phyloP scores from a whole-genome alignment of 805 yeast species.

The Metschnikowia henanensis region DNA sequence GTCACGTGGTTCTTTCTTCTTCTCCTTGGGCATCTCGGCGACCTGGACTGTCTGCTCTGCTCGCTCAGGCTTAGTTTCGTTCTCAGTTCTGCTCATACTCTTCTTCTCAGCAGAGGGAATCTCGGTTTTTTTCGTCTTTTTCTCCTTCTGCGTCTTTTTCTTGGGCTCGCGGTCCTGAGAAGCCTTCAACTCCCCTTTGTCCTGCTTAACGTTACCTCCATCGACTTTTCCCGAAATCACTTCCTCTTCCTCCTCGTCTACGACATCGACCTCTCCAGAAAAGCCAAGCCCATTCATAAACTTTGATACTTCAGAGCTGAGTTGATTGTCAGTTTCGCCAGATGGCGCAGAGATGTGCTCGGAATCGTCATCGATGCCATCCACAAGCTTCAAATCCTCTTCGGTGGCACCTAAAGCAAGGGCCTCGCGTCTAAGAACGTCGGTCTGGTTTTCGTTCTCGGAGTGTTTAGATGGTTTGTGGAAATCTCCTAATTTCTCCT shows the following conservation, averaged over 20 bases:
- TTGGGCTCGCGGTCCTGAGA: no score
- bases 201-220: no score
- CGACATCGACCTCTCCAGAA: conserved; percentile 26
- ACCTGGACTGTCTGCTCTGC: conserved; percentile 19
- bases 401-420: conserved; percentile 83
- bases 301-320: conserved; percentile 54
- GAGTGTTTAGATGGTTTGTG: conserved; percentile 9
- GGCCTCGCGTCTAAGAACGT: conserved; percentile 67
- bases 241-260: no score
- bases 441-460: conserved; percentile 21
- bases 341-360: conserved; percentile 46
- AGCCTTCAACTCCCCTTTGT: no score
- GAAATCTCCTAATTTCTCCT: conserved; percentile 19
- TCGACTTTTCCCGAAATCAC: no score
- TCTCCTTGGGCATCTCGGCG: conserved; percentile 22
- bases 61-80: no score
- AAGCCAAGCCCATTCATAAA: conserved; percentile 73
- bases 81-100: no score
- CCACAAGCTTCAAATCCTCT: conserved; percentile 68
- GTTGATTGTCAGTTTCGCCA: conserved; percentile 39
- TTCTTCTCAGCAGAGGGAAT: not conserved
- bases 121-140: conserved; percentile 17
- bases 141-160: conserved; percentile 24
- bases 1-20: conserved; percentile 7
- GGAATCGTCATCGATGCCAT: conserved; percentile 53